A percentile compares a stretch with the other conserved stretches of the same genome.
Conservation (phyloP, 2,329 filamentous ascomycete species). For the Dactylonectria macrodidyma region DNA sequence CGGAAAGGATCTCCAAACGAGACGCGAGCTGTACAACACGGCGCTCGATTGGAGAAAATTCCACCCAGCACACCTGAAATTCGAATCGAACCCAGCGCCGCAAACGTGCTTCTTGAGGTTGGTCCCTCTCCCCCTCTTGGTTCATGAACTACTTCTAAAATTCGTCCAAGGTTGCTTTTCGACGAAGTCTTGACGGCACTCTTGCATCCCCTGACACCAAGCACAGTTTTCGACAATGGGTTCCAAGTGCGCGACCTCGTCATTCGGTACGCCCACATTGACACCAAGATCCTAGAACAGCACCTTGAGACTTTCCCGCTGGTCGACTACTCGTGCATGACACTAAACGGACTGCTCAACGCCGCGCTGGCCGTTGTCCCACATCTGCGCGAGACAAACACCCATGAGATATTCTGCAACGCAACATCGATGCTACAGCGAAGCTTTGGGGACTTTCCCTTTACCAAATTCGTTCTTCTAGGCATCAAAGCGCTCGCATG, state of each 20-base stretch:
- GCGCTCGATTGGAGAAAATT: slow-evolving; percentile 25
- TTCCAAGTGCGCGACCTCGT: slow-evolving; percentile 22
- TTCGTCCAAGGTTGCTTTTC: slow-evolving; percentile 19
- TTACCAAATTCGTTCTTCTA: slow-evolving; percentile 33
- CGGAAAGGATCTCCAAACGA: slow-evolving; percentile 24
- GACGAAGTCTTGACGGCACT: slow-evolving; percentile 35
- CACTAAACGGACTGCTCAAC: slow-evolving; percentile 34
- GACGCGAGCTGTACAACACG: slow-evolving; percentile 10
- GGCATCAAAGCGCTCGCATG: slow-evolving; percentile 36
- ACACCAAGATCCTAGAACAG: slow-evolving; percentile 23
- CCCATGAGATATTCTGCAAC: slow-evolving; percentile 30
- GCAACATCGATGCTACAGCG: slow-evolving; percentile 23
- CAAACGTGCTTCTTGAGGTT: slow-evolving; percentile 36
- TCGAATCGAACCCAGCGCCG: slow-evolving; percentile 34
- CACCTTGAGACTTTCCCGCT: slow-evolving; percentile 27
- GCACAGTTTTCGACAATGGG: slow-evolving; percentile 25
- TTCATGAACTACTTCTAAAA: neutral
- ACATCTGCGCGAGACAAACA: slow-evolving; percentile 20
- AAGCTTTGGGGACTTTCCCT: slow-evolving; percentile 28
- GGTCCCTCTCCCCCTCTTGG: neutral
- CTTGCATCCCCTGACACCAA: slow-evolving; percentile 20
- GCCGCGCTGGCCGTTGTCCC: slow-evolving; percentile 27
- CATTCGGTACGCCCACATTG: slow-evolving; percentile 25
- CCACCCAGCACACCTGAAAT: slow-evolving; percentile 28
- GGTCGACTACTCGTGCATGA: slow-evolving; percentile 34